Evolutionary conservation across 129 eudicot species (phyloP).

Genomic region (Apium graveolens): DNA sequence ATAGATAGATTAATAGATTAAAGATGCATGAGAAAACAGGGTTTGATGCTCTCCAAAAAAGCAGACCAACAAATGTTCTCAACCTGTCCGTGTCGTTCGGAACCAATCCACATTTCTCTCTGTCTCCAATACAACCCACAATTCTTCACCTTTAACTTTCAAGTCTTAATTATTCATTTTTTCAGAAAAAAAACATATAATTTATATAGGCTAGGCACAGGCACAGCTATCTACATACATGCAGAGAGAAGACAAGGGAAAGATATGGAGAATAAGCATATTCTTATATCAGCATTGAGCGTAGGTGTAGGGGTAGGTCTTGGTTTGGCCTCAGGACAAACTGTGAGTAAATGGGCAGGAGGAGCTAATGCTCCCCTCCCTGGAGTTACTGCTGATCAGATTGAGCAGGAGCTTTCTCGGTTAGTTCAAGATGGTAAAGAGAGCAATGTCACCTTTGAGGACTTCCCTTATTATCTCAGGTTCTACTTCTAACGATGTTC

Average conservation of each 20-base stretch:
- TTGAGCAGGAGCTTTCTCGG: slow-evolving; percentile 56
- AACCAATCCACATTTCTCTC: slow-evolving; percentile 14
- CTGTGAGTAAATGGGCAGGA: slow-evolving; percentile 57
- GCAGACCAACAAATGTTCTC: neutral
- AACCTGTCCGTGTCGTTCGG: slow-evolving; percentile 21
- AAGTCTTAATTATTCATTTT: neutral
- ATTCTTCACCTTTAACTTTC: slow-evolving; percentile 11
- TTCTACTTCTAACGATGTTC: slow-evolving; percentile 4
- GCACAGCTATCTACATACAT: neutral
- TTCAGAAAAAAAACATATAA: neutral
- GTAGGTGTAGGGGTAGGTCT: slow-evolving; percentile 65
- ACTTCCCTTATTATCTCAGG: slow-evolving; percentile 89
- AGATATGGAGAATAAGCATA: slow-evolving; percentile 75
- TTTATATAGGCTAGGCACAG: too few species aligned
- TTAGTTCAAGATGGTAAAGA: slow-evolving; percentile 58
- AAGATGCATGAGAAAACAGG: neutral
- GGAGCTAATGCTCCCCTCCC: slow-evolving; percentile 28
- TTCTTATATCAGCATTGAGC: slow-evolving; percentile 73
- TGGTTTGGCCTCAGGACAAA: slow-evolving; percentile 56
- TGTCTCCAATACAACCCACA: slow-evolving; percentile 6
- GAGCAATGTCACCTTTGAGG: slow-evolving; percentile 47
- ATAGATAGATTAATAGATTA: neutral
- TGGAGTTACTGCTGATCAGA: slow-evolving; percentile 49
- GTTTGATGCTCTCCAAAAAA: neutral
- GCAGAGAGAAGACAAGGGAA: neutral